phyloP scores from a whole-genome alignment of 1,284 basidiomycete species.

The Cutaneotrichosporon cyanovorans region DNA sequence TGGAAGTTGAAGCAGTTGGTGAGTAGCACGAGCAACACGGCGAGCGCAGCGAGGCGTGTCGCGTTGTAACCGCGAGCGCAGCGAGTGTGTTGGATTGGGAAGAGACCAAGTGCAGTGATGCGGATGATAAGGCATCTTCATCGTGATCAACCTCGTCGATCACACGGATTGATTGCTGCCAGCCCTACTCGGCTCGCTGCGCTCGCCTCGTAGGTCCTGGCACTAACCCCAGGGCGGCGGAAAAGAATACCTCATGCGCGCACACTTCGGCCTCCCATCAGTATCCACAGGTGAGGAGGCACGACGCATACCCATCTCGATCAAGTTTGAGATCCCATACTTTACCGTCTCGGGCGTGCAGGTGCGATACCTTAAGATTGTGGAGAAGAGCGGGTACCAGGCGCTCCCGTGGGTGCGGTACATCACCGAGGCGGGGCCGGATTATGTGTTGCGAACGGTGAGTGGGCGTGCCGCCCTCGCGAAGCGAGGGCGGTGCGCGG shows the following conservation, averaged over 20 bases:
- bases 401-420: slow-evolving; percentile 43
- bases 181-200: no score
- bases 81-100: no score
- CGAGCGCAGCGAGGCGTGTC: no score
- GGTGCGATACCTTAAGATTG: slow-evolving; percentile 81
- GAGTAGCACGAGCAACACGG: background rate
- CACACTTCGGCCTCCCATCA: slow-evolving; percentile 87
- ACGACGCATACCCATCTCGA: slow-evolving; percentile 86
- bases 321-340: slow-evolving; percentile 84
- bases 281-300: slow-evolving; percentile 78
- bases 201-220: no score
- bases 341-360: slow-evolving; percentile 96
- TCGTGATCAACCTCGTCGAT: no score
- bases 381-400: slow-evolving; percentile 96
- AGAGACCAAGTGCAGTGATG: no score
- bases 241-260: slow-evolving; percentile 62
- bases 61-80: no score
- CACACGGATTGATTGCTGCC: no score
- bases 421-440: slow-evolving; percentile 93
- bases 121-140: no score
- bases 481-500: no score
- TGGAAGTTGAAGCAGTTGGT: slow-evolving; percentile 87
- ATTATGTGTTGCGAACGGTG: slow-evolving; percentile 55
- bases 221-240: slow-evolving; percentile 3
- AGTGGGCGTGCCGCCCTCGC: no score